Evolutionary conservation across 2,329 filamentous ascomycete species (phyloP), one percentile per base, ranked within the genome.

Genomic region (Penicillium thymicola): DNA sequence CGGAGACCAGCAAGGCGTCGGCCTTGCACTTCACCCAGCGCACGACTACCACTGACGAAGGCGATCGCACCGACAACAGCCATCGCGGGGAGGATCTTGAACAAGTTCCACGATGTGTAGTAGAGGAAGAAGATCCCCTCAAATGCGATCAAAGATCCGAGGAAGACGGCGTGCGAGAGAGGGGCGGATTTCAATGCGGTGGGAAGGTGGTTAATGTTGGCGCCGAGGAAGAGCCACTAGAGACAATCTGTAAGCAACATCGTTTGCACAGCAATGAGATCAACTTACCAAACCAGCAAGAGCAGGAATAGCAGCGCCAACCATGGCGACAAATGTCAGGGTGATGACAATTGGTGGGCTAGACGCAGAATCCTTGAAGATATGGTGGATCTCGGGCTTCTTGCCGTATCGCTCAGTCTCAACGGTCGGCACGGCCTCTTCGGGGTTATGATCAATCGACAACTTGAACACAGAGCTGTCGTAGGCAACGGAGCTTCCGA

Each of bases 81-180:
- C 52, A 88, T 86, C 27, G 86, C 86, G 5, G 92, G 92, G 48
- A 99, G 80, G 14, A 85, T 86, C 79, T 96, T 88, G 82, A 97
- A 96, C 44, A 99, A 81, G 70, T 88, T 96, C 92, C 93, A 97
- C 70, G 79, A 85, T 51, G 84, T 88, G 77, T 97, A 97, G 82
- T 99, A 99, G 64, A 96, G 78, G 79, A 94, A 93, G 78, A 99
- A 97, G 55, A 96, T 86, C 16, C 84, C 89, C 75, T 99, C 94
- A 80, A 99, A 89, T 23, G 87, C 86, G 38, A 96, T 59, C 54
- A 99, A 85, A 5, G 92, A 96, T 50, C 89, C 89, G 65, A 95
- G 89, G 80, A 97, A 99, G 34, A 92, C 74, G 30, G 80, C 79
- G 72, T 99, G 93, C 5, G 93, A 88, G 42, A 96, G 66, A 2